Percentiles rank a stretch among this genome's conserved stretches.
phyloP scores from a whole-genome alignment of 768 basidiomycete species.

The Suillus lakei region DNA sequence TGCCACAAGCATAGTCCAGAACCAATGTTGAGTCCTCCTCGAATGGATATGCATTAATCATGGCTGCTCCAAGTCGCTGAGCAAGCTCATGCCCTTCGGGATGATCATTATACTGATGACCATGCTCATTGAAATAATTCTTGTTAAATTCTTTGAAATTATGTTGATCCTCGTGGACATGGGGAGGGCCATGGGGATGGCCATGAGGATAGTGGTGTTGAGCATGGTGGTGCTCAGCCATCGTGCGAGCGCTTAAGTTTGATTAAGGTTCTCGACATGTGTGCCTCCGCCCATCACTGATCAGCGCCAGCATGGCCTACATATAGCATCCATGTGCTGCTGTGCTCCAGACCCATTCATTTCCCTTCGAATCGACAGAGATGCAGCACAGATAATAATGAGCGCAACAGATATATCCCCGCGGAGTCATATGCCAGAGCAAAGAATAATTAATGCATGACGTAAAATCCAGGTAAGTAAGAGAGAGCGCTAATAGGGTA shows the following conservation, averaged over 20 bases:
- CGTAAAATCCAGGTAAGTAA: not conserved
- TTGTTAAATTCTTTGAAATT: constrained; percentile 29
- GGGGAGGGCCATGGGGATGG: not conserved
- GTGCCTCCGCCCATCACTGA: not conserved
- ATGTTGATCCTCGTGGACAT: not conserved
- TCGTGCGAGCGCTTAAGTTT: not conserved
- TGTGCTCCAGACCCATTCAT: not conserved
- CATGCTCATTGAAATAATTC: constrained; percentile 29
- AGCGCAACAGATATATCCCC: not conserved
- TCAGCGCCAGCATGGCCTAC: too few species aligned
- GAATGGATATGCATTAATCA: constrained; percentile 49
- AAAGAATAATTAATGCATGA: not conserved
- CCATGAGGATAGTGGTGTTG: not conserved
- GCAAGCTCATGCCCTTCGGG: constrained; percentile 26
- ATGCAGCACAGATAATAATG: not conserved
- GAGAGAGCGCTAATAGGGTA: not conserved
- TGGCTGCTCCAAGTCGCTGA: constrained; percentile 27
- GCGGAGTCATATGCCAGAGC: not conserved
- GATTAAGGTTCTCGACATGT: not conserved
- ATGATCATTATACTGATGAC: constrained; percentile 29
- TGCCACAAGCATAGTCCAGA: constrained; percentile 80
- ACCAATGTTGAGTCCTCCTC: constrained; percentile 58
- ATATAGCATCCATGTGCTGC: not conserved
- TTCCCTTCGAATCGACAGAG: not conserved
- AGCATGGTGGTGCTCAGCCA: constrained; percentile 7